A percentile compares a stretch with the other conserved stretches of the same genome.
Conservation (phyloP, 2,329 filamentous ascomycete genomes). For the Fusarium piperis region DNA sequence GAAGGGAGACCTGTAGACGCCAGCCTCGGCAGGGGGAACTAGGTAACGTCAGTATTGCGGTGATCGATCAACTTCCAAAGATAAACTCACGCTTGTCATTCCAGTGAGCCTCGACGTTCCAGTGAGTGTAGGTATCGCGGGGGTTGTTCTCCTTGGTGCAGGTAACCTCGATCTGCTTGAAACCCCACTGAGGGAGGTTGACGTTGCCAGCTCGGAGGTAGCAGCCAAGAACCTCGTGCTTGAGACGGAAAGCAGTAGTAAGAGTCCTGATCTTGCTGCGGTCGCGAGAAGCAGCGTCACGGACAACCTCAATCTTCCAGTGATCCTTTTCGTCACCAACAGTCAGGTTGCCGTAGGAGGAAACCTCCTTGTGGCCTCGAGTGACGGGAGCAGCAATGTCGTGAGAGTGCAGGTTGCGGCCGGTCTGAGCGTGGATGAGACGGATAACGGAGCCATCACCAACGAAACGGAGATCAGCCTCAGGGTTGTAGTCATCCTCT, state of each 20-base stretch:
- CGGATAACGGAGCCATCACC: conserved; percentile 82
- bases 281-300: conserved; percentile 87
- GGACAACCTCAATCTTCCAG: conserved; percentile 92
- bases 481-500: conserved; percentile 76
- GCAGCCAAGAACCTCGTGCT: conserved; percentile 83
- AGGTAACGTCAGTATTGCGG: conserved; percentile 23
- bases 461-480: conserved; percentile 76
- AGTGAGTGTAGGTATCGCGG: conserved; percentile 93
- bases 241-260: conserved; percentile 91
- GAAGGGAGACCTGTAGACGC: conserved; percentile 96
- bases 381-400: conserved; percentile 87
- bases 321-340: conserved; percentile 98
- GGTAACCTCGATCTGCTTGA: conserved; percentile 98
- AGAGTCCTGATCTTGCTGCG: conserved; percentile 87
- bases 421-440: conserved; percentile 92
- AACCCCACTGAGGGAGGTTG: conserved; percentile 98
- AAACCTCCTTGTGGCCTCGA: conserved; percentile 92
- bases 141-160: conserved; percentile 95
- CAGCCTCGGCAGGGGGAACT: conserved; percentile 90
- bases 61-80: not conserved
- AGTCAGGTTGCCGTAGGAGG: conserved; percentile 93
- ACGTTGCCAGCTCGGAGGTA: conserved; percentile 95
- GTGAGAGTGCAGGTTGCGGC: conserved; percentile 96
- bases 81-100: conserved; percentile 86
- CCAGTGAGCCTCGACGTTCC: conserved; percentile 95